Evolutionary conservation across 2,329 filamentous ascomycete genomes (phyloP), one percentile per base, ranked within the genome.

Genomic region (Fusarium mangiferae): DNA sequence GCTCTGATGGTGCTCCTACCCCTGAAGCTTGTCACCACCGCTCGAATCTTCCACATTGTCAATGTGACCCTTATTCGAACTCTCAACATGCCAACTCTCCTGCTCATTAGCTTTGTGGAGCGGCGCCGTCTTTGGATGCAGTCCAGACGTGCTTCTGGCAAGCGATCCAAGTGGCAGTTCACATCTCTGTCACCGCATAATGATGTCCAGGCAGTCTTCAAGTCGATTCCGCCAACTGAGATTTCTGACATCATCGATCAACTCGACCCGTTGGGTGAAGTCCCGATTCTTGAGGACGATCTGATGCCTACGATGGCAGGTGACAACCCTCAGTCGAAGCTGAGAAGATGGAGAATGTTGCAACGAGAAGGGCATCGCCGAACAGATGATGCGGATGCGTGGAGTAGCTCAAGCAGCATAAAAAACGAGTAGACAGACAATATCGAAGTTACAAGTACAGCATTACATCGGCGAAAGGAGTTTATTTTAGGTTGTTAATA

Each of bases 31-130:
- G 73, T 90, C 24, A 82, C 92, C 15, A 87, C 89, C 0, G 87
- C 90, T 5, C 86, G 89, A 24, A 89, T 89, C 83, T 94, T 94
- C 75, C 92, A 94, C 83, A 90, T 91, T 75, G 86, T 93, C 80
- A 93, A 94, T 79, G 91, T 94, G 61, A 88, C 88, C 58, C 84
- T 88, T 7, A 89, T 93, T 13, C 87, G 91, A 12, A 81, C 87
- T 2, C 84, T 93, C 68, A 94, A 94, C 78, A 85, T 88, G 7
- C 91, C 91, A 0, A 82, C 91, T 5, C 84, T 94, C 5, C 81
- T 93, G 2, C 76, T 89, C 22, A 89, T 94, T 54, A 85, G 87
- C 11, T 82, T 90, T 36, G 87, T 90, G 77, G 92, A 94, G 81
- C 87, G 92, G 22, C 85, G 85, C 2, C 85, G 85, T 22, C 84